These are phyloP conservation scores for Wickerhamomyces bisporus DNA, from an alignment of 805 yeast genomes.

Conservation along the genomic window DNA sequence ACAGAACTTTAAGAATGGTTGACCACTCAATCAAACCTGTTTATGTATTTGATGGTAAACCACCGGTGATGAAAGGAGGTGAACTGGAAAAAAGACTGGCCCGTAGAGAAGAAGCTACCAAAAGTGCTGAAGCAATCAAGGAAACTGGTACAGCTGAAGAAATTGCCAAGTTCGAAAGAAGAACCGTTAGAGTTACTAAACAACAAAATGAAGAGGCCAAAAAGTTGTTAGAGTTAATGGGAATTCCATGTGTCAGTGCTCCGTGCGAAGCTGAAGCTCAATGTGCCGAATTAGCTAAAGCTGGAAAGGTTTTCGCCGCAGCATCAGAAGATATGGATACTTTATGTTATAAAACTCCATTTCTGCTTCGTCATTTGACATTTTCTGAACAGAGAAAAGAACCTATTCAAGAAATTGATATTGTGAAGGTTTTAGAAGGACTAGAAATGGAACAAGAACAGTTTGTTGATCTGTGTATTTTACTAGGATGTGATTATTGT, in stretches of 20 bases:
- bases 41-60: conserved; percentile 96
- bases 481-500: conserved; percentile 96
- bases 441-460: conserved; percentile 67
- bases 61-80: conserved; percentile 90
- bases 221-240: conserved; percentile 77
- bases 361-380: conserved; percentile 79
- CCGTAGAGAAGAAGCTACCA: conserved; percentile 78
- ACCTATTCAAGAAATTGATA: conserved; percentile 81
- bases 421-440: conserved; percentile 65
- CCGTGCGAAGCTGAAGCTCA: conserved; percentile 99
- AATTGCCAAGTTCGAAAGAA: conserved; percentile 67
- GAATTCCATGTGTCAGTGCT: conserved; percentile 88
- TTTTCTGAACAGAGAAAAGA: conserved; percentile 91
- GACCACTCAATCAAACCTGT: conserved; percentile 95
- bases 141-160: conserved; percentile 81
- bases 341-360: conserved; percentile 83
- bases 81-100: conserved; percentile 83
- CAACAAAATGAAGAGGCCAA: conserved; percentile 96
- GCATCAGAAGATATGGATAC: conserved; percentile 99
- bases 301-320: conserved; percentile 92
- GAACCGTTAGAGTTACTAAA: conserved; percentile 82
- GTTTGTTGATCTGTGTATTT: conserved; percentile 86
- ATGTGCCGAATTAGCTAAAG: conserved; percentile 86
- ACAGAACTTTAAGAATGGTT: conserved; percentile 84
- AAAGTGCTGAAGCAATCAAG: conserved; percentile 65